Conservation (phyloP, 2,329 filamentous ascomycete genomes). For the Lomentospora prolificans region DNA sequence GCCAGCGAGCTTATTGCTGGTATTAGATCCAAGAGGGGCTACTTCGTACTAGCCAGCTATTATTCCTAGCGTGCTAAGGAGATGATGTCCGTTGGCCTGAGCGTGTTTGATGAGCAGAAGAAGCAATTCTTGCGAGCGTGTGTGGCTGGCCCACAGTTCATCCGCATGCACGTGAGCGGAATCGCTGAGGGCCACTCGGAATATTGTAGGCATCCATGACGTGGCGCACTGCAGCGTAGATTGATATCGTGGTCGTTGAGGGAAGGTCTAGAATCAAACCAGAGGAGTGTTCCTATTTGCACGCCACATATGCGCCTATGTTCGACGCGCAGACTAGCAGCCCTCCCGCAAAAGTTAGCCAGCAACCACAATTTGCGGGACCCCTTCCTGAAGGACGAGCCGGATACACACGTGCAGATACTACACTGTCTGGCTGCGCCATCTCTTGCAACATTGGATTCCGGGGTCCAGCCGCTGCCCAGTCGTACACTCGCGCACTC, state of each 20-base stretch:
- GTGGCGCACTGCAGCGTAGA: background rate
- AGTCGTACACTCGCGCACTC: no score
- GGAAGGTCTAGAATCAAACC: background rate
- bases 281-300: background rate
- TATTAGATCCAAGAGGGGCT: no score
- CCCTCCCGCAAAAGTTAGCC: background rate
- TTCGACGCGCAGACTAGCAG: no score
- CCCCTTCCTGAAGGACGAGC: no score
- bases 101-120: background rate
- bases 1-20: no score
- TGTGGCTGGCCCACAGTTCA: background rate
- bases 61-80: no score
- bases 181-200: background rate
- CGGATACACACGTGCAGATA: no score
- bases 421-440: no score
- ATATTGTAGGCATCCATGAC: background rate
- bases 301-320: background rate
- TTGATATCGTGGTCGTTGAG: background rate
- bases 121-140: background rate
- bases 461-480: no score
- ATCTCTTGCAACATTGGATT: no score
- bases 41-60: no score
- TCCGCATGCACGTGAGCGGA: background rate
- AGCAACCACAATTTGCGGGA: background rate
- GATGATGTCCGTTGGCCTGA: background rate